Percentiles rank a stretch among this genome's conserved stretches.
phyloP scores from a whole-genome alignment of 176 grass and related monocot genomes.

The Carex scoparia region DNA sequence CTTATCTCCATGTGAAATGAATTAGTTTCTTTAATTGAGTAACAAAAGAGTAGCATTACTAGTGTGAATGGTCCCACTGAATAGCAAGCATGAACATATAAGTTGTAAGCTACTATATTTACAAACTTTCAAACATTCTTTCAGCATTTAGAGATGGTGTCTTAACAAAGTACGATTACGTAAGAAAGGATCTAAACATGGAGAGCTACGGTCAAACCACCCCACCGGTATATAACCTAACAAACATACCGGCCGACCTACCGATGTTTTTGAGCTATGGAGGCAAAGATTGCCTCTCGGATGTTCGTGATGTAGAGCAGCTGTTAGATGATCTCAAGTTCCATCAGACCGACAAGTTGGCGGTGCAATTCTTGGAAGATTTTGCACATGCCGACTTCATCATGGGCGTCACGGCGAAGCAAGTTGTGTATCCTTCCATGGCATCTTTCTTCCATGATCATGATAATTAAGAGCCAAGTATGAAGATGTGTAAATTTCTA shows the following conservation, averaged over 20 bases:
- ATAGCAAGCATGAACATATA: not conserved
- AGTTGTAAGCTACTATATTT: not conserved
- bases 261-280: slow-evolving; percentile 86
- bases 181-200: slow-evolving; percentile 40
- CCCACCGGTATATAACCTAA: slow-evolving; percentile 54
- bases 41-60: not conserved
- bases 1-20: not conserved
- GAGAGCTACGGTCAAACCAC: slow-evolving; percentile 41
- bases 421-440: slow-evolving; percentile 49
- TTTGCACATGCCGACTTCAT: slow-evolving; percentile 76
- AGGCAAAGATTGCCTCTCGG: slow-evolving; percentile 55
- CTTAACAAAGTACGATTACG: slow-evolving; percentile 63
- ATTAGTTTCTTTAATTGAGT: not conserved
- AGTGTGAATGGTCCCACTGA: not conserved
- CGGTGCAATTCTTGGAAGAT: slow-evolving; percentile 53
- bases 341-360: slow-evolving; percentile 39
- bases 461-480: not conserved
- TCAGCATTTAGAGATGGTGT: slow-evolving; percentile 63
- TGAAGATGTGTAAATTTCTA: not conserved
- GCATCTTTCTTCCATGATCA: slow-evolving; percentile 42
- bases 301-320: slow-evolving; percentile 41
- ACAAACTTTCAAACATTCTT: slow-evolving; percentile 5
- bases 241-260: slow-evolving; percentile 40
- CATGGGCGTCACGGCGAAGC: slow-evolving; percentile 62
- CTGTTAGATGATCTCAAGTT: slow-evolving; percentile 47